phyloP scores from a whole-genome alignment of 495 filamentous ascomycete genomes.

The Thozetella sp. region DNA sequence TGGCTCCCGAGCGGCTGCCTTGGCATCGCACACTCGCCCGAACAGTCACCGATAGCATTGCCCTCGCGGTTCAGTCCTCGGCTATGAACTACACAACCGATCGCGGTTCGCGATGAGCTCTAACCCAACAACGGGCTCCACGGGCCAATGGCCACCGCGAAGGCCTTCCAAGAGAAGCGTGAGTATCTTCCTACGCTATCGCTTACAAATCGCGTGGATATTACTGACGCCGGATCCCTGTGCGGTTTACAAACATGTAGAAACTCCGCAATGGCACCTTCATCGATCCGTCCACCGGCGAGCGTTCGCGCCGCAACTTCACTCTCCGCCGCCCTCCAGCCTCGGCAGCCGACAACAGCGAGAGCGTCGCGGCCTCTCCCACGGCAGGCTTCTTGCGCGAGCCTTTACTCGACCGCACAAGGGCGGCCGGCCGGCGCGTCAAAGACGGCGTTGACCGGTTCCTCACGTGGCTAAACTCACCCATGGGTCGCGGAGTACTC shows the following conservation, averaged over 20 bases:
- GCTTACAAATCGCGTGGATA: too few relatives aligned
- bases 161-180: conserved; percentile 37
- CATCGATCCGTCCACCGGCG: conserved; percentile 61
- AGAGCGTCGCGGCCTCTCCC: conserved; percentile 9
- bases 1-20: too few relatives aligned
- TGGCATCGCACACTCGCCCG: too few relatives aligned
- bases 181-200: conserved; percentile 6
- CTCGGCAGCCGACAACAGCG: conserved; percentile 26
- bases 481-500: conserved; percentile 71
- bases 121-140: conserved; percentile 17
- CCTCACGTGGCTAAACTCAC: conserved; percentile 45
- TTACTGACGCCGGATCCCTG: too few relatives aligned
- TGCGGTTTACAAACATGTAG: too few relatives aligned
- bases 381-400: conserved; percentile 14
- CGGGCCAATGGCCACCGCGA: conserved; percentile 29
- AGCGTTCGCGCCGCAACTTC: conserved; percentile 59
- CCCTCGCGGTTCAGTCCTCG: neutral
- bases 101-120: conserved; percentile 26
- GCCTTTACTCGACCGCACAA: conserved; percentile 23
- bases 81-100: conserved; percentile 4
- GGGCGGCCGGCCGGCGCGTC: conserved; percentile 26
- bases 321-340: conserved; percentile 44
- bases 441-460: conserved; percentile 18
- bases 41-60: too few relatives aligned
- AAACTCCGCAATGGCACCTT: conserved; percentile 64